Evolutionary conservation across 306 rosid species (phyloP), one percentile per base, ranked within the genome.

Genomic region (Medicago lupulina): DNA sequence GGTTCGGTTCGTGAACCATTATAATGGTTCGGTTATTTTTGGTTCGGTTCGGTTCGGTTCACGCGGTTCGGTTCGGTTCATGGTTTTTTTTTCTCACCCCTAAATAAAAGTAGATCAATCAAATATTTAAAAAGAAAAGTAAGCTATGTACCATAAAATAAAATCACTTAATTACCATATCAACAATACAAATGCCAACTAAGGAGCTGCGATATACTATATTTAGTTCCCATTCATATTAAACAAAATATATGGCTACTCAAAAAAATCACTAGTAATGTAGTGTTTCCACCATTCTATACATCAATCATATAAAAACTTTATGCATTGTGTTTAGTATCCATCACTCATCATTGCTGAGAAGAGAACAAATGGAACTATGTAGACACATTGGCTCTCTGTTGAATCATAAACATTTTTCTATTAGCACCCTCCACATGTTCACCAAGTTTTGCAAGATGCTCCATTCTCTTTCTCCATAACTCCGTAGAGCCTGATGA

Each of bases 401-500:
- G 92, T 84, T 82, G 85, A 43, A 88, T 80, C 97, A 89, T 78
- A 68, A 91, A 88, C 79, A 89, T 89, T 84, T 85, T 84, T 85
- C 92, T 87, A 63, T 83, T 73, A 28, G 75, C 87, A 83, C 85
- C 75, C 83, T 88, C 91, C 77, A 81, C 96, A 7, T 78, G 83
- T 81, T 89, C 96, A 49, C 97, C 98, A 62, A 91, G 91, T 81
- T 89, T 91, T 64, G 87, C 92, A 80, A 93, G 87, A 86, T 91
- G 96, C 49, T 81, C 77, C 97, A 93, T 93, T 67, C 96, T 81
- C 82, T 85, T 87, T 75, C 69, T 86, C 94, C 94, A 87, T 9
- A 89, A 85, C 40, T 85, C 87, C 2, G 92, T 14, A 5, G 91
- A 75, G 15, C 72, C 65, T 4, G 44, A 14, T 38, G 82, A 18